Conservation (phyloP, 345 rosid species). For the Gossypium raimondii region DNA sequence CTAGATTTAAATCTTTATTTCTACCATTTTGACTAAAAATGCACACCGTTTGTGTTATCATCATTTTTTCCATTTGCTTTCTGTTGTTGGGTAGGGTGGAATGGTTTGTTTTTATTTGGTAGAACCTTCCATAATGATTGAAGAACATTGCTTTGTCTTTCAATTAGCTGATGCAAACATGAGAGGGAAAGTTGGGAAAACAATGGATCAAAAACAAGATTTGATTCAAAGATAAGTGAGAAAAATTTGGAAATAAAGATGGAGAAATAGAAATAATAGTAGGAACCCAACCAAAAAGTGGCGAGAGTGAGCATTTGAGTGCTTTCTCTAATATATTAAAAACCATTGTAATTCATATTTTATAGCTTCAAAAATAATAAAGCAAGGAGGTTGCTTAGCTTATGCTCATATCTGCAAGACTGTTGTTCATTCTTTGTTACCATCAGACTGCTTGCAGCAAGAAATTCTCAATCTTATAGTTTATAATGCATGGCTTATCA, state of each 20-base stretch:
- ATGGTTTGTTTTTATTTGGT: background rate
- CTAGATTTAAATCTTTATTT: background rate
- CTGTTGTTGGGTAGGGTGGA: background rate
- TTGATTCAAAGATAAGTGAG: background rate
- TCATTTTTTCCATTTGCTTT: background rate
- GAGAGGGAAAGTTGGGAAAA: background rate
- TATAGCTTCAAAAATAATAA: background rate
- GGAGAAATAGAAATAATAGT: conserved; percentile 5
- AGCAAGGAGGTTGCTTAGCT: background rate
- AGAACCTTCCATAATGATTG: background rate
- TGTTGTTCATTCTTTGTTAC: background rate
- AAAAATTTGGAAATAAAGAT: conserved; percentile 3
- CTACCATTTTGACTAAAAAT: background rate
- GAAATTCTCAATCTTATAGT: background rate
- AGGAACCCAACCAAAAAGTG: background rate
- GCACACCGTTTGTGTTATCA: background rate
- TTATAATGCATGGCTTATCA: background rate
- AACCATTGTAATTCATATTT: background rate
- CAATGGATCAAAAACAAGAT: background rate
- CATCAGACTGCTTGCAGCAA: background rate
- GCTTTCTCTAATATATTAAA: background rate
- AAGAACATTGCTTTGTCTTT: background rate
- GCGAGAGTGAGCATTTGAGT: background rate
- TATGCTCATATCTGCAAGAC: background rate
- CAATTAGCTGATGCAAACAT: background rate